phyloP scores from a whole-genome alignment of 2,329 filamentous ascomycete genomes.

The Xylaria polymorpha region DNA sequence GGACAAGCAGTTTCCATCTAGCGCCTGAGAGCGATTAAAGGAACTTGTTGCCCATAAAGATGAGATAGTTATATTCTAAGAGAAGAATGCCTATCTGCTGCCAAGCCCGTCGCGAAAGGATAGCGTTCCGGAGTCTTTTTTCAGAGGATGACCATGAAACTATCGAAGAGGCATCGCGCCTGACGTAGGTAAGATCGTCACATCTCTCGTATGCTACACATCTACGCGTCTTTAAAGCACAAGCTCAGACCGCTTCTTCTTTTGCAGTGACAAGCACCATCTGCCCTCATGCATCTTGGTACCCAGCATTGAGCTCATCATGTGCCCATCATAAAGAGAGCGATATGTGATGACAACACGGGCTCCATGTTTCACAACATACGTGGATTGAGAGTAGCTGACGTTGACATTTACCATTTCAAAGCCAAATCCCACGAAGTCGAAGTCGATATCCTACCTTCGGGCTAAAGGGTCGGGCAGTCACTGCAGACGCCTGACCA shows the following conservation, averaged over 20 bases:
- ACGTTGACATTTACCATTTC: slow-evolving; percentile 1
- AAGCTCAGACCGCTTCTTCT: not conserved
- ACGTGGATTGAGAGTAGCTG: not conserved
- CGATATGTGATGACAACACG: not conserved
- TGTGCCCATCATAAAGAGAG: not conserved
- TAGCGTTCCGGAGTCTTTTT: not conserved
- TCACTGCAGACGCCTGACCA: not conserved
- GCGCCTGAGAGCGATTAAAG: too few relatives aligned
- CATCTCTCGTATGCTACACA: not conserved
- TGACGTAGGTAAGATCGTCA: not conserved
- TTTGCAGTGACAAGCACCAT: not conserved
- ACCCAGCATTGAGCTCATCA: not conserved
- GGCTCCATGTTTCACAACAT: too few relatives aligned
- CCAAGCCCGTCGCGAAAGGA: not conserved
- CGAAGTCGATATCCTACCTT: not conserved
- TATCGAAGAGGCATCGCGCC: not conserved
- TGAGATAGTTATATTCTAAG: not conserved
- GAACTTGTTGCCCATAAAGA: not conserved
- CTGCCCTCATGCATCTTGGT: not conserved
- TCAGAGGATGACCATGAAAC: not conserved
- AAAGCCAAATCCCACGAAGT: not conserved
- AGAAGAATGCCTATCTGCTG: not conserved
- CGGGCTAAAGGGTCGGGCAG: slow-evolving; percentile 22
- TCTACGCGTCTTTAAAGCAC: not conserved
- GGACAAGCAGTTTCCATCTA: too few relatives aligned